Evolutionary conservation across 306 rosid genomes (phyloP), one percentile per base, ranked within the genome.

Genomic region (Astragalus glycyphyllos): DNA sequence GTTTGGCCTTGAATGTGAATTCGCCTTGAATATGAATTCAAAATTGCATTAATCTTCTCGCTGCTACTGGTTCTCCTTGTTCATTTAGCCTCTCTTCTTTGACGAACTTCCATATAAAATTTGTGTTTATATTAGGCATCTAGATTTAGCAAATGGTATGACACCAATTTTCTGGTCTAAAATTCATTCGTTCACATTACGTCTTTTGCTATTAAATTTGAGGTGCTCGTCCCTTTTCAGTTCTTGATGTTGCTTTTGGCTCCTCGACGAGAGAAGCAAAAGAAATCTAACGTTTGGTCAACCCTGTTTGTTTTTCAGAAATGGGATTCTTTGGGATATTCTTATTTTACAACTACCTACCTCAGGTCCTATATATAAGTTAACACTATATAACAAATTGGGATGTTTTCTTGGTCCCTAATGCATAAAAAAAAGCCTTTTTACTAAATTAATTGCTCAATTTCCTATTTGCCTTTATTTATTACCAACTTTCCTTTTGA

Each of bases 111-210:
- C 20, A 7, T 41, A 41, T 41, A 11, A 46, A 70, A 37, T 46
- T 26, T 68, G 72, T 61, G 64, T 64, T 54, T 46, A 42, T 65
- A 42, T 55, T 61, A 68, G 64, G 65, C 8, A 44, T 73, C 16
- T 66, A 79, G 51, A 54, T 16, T 35, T 56, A 46, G 65, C 42
- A 4, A 15, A 46, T 67, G 16, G 62, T 35, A 53, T 37, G 54
- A 11, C 74, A 29, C 59, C 23, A 13, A 48, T 58, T 70, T 40
- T 16, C 15, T 40, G 2, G 11, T 17, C 10, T 47, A 13, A 16
- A 38, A 16, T 61, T 38, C 49, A 40, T 61, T 40, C 3, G 1
- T 14, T 35, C 13, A 58, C 34, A 26, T 29, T 35, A 35, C 4
- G 4, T 13, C 10, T 14, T 59, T 59, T 59, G 65, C 46, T 13